Base-by-base conservation (phyloP, 352 stramenopile species). In the Phytopythium montanum region DNA sequence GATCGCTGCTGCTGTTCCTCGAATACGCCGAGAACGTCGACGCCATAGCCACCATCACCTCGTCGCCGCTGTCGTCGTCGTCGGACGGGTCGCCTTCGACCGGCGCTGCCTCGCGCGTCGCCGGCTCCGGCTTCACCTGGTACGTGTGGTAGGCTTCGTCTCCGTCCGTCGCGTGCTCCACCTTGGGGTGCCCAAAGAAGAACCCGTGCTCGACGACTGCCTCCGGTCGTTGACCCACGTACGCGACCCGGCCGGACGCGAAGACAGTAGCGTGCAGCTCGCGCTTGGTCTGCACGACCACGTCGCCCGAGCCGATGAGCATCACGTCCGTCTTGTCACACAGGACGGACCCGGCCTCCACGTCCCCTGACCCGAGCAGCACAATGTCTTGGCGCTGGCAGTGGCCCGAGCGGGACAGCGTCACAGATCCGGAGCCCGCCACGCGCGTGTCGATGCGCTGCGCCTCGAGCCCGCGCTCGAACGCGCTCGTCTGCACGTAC, bases 291-390 rank as follows among this genome's bases (percentile, higher is more conserved):
- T 83, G 70, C 19, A 86, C 61, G 9, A 80, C 56, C 3, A 66
- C 69, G 59, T 76, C 52, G 19, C 76, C 76, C 38, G 55, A 67
- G 39, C 76, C 76, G 12, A 75, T 48, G 16, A 86, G 66, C n/a
- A 48, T 72, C n/a, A 86, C 60, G 26, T 72, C 61, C 6, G 73
- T 67, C 46, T 70, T 60, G 18, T 75, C 69, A 38, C 69, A 75
- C n/a, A 68, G 69, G 36, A 88, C 64, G 19, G 76, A 69, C 23
- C 77, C 76, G 2, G 72, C 36, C 19, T 73, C 66, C 48, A 86
- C 59, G 33, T 66, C 61, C 12, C 76, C 74, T 46, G 73, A 67
- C n/a, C 68, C 74, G 26, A 58, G 57, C 23, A 76, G 36, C 18
- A 56, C 48, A 34, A 83, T 65, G 34, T 64, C 63, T 56, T 83